Evolutionary conservation across 768 basidiomycete species (phyloP), one percentile per base, ranked within the genome.

Genomic region (Lactifluus hygrophoroides): DNA sequence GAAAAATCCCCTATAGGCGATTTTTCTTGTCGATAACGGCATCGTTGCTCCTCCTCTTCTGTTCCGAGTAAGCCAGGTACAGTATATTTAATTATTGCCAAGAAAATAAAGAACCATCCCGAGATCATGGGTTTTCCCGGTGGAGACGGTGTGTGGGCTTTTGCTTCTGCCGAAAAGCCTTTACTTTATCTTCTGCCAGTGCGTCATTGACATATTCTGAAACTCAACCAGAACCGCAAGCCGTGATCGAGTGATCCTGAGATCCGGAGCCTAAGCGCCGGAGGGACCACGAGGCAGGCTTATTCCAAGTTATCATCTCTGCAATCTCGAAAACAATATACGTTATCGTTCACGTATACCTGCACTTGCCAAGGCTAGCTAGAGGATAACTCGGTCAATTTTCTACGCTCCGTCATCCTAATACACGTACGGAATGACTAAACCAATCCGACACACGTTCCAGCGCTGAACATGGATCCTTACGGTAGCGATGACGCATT

Each of bases 401-500:
- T 14, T 11, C 35, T 13, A 13, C n/a, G 13, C 40, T 38, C n/a
- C 16, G 17, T 6, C 17, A 17, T 38, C 16, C 50, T 45, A 37
- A 27, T 48, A 7, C 44, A 45, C 30, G 9, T 34, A 48, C 30
- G 47, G 47, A 32, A 34, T 19, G 30, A 34, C 32, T n/a, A n/a
- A n/a, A n/a, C n/a, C n/a, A n/a, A n/a, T n/a, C n/a, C n/a, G n/a
- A n/a, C n/a, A n/a, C n/a, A 34, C 54, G 54, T 48, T 56, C 52
- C 16, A 17, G 43, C 30, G 43, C 30, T 6, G n/a, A 17, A 30
- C 30, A 23, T 34, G n/a, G 38, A 50, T 32, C 17, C 28, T 55
- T 55, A 46, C 43, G 53, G 23, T 10, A 54, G 30, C 11, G 46
- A 48, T 48, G 54, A 56, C 38, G 28, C 54, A 42, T n/a, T 8